A percentile compares a stretch with the other conserved stretches of the same genome.
These are phyloP conservation scores for Fomitopsis serialis DNA, from an alignment of 768 basidiomycete genomes.

Conservation along the genomic window DNA sequence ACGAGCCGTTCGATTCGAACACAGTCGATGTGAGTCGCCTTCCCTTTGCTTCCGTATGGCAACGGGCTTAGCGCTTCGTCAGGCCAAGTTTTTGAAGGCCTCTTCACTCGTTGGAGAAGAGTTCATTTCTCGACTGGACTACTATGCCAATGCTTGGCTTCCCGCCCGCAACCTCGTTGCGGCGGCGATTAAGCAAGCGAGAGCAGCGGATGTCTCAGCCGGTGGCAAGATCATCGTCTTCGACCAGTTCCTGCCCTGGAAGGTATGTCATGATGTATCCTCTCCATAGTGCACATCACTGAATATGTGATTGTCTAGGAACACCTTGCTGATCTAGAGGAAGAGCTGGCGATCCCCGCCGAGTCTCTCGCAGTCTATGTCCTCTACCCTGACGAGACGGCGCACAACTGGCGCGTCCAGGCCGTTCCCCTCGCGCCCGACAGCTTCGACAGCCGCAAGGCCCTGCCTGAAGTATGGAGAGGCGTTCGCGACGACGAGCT, in stretches of 20 bases:
- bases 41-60: background rate
- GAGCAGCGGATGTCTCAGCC: conserved; percentile 44
- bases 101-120: conserved; percentile 81
- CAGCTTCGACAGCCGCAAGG: conserved; percentile 87
- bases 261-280: conserved; percentile 39
- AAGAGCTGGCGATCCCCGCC: conserved; percentile 39
- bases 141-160: conserved; percentile 87
- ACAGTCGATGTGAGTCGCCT: conserved; percentile 60
- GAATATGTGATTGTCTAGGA: conserved; percentile 48
- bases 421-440: conserved; percentile 80
- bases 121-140: conserved; percentile 73
- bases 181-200: conserved; percentile 52
- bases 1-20: conserved; percentile 63
- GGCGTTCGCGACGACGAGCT: conserved; percentile 85
- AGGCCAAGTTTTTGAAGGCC: conserved; percentile 75
- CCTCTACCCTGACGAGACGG: conserved; percentile 82
- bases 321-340: conserved; percentile 87
- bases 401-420: conserved; percentile 83
- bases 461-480: conserved; percentile 90
- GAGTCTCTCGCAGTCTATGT: conserved; percentile 70
- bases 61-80: background rate
- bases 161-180: conserved; percentile 81
- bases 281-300: conserved; percentile 2
- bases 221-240: conserved; percentile 78
- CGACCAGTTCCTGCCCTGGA: conserved; percentile 81